These are phyloP conservation scores for Hordeum vulgare DNA, from an alignment of 176 grass and related monocot species.

Conservation along the genomic window MorexV3_pseudomolecules_assembly NC_058523.1:215657963-215658462, in stretches of 20 bases:
- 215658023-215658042: too few species aligned
- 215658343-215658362: not conserved
- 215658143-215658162: not conserved
- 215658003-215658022: too few species aligned
- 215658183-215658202: not conserved
- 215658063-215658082: too few species aligned
- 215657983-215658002: too few species aligned
- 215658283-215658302: not conserved
- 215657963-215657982: too few species aligned
- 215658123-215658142: not conserved
- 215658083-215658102: not conserved
- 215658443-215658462: not conserved
- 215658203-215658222: slow-evolving; percentile 1
- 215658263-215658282: not conserved
- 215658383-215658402: not conserved
- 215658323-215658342: not conserved
- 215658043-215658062: too few species aligned
- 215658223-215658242: not conserved
- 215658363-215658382: slow-evolving; percentile 6
- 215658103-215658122: not conserved
- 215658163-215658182: not conserved
- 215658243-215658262: not conserved
- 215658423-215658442: not conserved
- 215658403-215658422: not conserved
- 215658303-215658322: not conserved